These are phyloP conservation scores for Telfairia occidentalis DNA, from an alignment of 331 rosid species.

Conservation along the genomic window DNA sequence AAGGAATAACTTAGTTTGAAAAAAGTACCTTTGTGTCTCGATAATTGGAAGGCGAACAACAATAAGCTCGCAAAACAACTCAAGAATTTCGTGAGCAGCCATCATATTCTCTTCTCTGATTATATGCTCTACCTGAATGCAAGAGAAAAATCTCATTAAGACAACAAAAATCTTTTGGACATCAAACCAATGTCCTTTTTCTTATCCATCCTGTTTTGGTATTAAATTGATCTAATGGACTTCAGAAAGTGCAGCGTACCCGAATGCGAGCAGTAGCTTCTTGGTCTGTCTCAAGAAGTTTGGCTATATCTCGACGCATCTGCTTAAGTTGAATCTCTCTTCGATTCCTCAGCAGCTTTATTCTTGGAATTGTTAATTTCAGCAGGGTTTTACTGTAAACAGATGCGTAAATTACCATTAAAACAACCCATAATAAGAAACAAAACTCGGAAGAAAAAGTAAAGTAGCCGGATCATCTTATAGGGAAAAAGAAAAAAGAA, in stretches of 20 bases:
- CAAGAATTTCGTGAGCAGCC: conserved; percentile 97
- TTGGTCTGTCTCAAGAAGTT: conserved; percentile 97
- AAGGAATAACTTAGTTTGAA: not conserved
- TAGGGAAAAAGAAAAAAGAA: too few species aligned
- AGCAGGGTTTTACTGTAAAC: conserved; percentile 75
- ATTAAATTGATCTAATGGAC: not conserved
- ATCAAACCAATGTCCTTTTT: too few species aligned
- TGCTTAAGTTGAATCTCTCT: conserved; percentile 80
- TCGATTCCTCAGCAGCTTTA: conserved; percentile 86
- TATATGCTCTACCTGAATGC: conserved; percentile 83
- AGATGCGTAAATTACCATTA: not conserved
- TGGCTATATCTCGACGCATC: conserved; percentile 96
- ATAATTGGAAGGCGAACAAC: conserved; percentile 87
- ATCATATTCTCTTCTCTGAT: conserved; percentile 97
- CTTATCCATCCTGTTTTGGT: not conserved
- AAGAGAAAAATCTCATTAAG: conserved; percentile 7
- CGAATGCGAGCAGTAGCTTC: conserved; percentile 98
- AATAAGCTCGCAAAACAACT: conserved; percentile 80
- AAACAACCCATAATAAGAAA: not conserved
- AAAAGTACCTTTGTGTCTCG: conserved; percentile 72
- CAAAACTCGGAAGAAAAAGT: too few species aligned
- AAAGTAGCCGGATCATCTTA: too few species aligned
- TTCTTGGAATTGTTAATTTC: conserved; percentile 84
- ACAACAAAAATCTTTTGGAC: not conserved
- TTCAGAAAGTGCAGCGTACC: conserved; percentile 26